phyloP scores from a whole-genome alignment of 2,329 filamentous ascomycete genomes.

The Coniella vitis region DNA sequence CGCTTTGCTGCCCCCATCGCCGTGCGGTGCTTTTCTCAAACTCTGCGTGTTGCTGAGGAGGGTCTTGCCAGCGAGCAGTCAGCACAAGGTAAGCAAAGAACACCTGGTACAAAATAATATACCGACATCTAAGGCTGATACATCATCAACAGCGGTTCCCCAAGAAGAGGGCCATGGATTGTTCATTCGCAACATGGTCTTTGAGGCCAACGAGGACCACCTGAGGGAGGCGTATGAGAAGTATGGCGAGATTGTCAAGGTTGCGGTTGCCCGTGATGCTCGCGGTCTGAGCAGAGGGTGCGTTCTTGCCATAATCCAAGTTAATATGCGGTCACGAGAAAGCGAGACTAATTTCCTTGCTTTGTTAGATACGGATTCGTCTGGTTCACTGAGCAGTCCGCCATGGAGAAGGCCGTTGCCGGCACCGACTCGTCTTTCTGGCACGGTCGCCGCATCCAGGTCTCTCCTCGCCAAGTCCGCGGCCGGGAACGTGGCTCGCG shows the following conservation, averaged over 20 bases:
- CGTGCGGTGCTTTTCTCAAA: conserved; percentile 27
- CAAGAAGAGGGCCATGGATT: conserved; percentile 19
- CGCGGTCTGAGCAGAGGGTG: conserved; percentile 30
- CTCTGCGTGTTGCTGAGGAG: conserved; percentile 16
- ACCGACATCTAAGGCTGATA: background rate
- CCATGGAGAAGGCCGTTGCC: conserved; percentile 20
- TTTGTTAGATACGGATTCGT: conserved; percentile 28
- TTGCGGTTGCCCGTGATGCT: conserved; percentile 25
- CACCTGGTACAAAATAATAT: too few relatives aligned
- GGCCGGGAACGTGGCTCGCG: background rate
- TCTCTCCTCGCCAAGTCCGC: conserved; percentile 18
- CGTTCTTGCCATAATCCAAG: conserved; percentile 1
- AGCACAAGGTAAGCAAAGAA: conserved; percentile 6
- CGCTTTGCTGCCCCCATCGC: conserved; percentile 13
- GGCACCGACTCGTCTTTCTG: conserved; percentile 30
- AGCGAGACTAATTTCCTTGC: too few relatives aligned
- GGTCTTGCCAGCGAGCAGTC: conserved; percentile 8
- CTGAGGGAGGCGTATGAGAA: conserved; percentile 27
- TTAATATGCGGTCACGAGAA: background rate
- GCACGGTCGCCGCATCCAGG: conserved; percentile 30
- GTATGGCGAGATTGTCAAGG: conserved; percentile 23
- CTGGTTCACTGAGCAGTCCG: conserved; percentile 21
- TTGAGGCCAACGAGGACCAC: conserved; percentile 29
- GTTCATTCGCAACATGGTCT: conserved; percentile 30
- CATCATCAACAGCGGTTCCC: background rate